Conservation (phyloP, 2,329 filamentous ascomycete genomes). For the Fusarium circinatum region DNA sequence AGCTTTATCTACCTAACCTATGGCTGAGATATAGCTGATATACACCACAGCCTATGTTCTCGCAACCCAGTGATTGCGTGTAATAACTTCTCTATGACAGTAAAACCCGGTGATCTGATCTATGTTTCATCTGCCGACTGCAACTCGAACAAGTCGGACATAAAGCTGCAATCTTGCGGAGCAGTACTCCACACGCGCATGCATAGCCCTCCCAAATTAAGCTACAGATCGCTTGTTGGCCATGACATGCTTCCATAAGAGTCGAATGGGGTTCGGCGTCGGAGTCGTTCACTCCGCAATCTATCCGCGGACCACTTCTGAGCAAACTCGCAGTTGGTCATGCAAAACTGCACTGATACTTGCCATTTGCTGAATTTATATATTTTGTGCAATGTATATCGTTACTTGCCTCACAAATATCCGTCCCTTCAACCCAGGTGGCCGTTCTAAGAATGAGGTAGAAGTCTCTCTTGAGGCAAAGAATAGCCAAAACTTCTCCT, state of each 20-base stretch:
- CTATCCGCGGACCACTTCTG: neutral
- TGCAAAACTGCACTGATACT: neutral
- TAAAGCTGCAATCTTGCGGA: conserved; percentile 30
- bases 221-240: neutral
- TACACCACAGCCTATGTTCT: neutral
- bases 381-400: neutral
- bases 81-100: neutral
- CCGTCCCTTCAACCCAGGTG: neutral
- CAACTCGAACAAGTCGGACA: conserved; percentile 2
- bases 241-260: neutral
- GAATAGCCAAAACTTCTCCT: neutral
- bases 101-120: conserved; percentile 1
- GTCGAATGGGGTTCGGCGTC: neutral
- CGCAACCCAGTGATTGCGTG: neutral
- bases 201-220: neutral
- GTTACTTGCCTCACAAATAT: neutral
- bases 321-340: neutral
- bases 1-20: neutral
- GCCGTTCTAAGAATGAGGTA: neutral
- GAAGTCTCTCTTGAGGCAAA: neutral
- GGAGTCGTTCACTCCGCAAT: neutral
- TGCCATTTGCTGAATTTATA: neutral
- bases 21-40: neutral
- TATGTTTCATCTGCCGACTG: conserved; percentile 7
- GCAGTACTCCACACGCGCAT: conserved; percentile 14